These are phyloP conservation scores for Suillus subluteus DNA, from an alignment of 768 basidiomycete species.

Conservation along the genomic window DNA sequence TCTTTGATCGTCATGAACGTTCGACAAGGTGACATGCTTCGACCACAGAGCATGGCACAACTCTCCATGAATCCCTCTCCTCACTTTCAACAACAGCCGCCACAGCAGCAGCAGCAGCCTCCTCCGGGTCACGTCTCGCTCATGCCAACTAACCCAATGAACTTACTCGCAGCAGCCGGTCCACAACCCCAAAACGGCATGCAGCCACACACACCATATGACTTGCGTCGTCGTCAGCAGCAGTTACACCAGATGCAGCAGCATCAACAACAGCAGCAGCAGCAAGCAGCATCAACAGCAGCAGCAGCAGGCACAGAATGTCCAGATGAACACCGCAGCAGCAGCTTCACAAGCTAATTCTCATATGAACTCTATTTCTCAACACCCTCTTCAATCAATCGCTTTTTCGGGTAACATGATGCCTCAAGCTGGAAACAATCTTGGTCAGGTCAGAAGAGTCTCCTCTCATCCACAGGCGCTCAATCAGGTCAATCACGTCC, in stretches of 20 bases:
- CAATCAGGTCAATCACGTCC: constrained; percentile 41
- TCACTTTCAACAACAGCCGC: constrained; percentile 44
- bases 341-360: constrained; percentile 28
- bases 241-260: constrained; percentile 36
- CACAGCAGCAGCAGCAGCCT: constrained; percentile 38
- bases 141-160: constrained; percentile 41
- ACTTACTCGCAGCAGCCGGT: constrained; percentile 37
- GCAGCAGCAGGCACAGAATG: constrained; percentile 42
- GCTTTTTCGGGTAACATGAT: constrained; percentile 47
- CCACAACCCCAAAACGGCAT: constrained; percentile 23
- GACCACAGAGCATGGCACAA: constrained; percentile 44
- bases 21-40: constrained; percentile 50
- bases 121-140: constrained; percentile 38
- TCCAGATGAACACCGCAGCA: constrained; percentile 37
- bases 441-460: constrained; percentile 51
- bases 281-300: constrained; percentile 39
- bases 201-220: constrained; percentile 23
- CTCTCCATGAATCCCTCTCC: constrained; percentile 33
- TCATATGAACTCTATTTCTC: constrained; percentile 34
- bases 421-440: constrained; percentile 41
- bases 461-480: constrained; percentile 57
- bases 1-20: constrained; percentile 47
- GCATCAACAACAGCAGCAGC: constrained; percentile 36
- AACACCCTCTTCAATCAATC: constrained; percentile 45
- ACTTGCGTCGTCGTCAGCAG: constrained; percentile 10